Percentiles rank a stretch among this genome's conserved stretches.
Conservation (phyloP, 495 filamentous ascomycete genomes). For the Patellaria atrata region DNA sequence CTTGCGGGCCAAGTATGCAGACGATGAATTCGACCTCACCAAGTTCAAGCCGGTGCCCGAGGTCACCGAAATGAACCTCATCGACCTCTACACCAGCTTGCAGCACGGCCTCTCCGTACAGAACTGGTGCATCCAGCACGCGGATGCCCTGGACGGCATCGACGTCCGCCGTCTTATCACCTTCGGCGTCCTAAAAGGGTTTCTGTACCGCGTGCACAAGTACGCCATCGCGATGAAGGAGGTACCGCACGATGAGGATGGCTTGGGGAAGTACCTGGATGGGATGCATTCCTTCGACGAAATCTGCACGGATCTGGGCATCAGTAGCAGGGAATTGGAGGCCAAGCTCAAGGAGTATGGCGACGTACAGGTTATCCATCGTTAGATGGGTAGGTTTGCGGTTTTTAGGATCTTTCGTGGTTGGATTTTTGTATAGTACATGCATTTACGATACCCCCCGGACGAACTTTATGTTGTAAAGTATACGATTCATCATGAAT, state of each 20-base stretch:
- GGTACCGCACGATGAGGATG: conserved; percentile 6
- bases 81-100: conserved; percentile 63
- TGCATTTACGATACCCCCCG: no score
- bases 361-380: conserved; percentile 8
- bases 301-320: conserved; percentile 64
- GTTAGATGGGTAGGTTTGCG: background rate
- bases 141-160: conserved; percentile 49
- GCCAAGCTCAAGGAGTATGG: conserved; percentile 20
- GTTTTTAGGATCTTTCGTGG: no score
- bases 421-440: no score
- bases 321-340: conserved; percentile 43
- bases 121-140: conserved; percentile 65
- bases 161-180: conserved; percentile 86
- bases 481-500: no score
- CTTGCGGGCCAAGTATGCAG: conserved; percentile 27
- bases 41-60: conserved; percentile 27
- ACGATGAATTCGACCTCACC: conserved; percentile 18
- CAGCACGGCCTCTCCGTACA: conserved; percentile 63
- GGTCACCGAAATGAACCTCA: conserved; percentile 39
- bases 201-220: conserved; percentile 87
- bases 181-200: conserved; percentile 89
- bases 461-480: no score
- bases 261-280: conserved; percentile 50
- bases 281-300: conserved; percentile 78
- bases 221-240: conserved; percentile 49